Conservation (phyloP, 805 yeast genomes). For the Ogataea angusta region DNA sequence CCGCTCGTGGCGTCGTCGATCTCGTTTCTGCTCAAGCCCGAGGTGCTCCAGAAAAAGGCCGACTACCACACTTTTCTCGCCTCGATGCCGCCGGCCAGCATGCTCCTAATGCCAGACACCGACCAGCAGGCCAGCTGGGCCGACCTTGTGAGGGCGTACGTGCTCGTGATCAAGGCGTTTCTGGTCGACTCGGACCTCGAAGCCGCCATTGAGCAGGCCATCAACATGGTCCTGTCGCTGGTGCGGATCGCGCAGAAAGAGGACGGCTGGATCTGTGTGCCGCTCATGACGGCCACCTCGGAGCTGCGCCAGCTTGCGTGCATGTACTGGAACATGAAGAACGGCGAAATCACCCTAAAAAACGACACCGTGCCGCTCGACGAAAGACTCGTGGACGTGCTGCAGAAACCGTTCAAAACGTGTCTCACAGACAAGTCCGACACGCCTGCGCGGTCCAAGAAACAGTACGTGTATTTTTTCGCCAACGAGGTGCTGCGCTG, state of each 20-base stretch:
- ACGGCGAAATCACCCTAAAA: constrained; percentile 3
- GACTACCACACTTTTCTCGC: constrained; percentile 14
- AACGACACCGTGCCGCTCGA: constrained; percentile 18
- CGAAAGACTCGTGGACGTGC: constrained; percentile 31
- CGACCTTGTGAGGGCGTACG: constrained; percentile 11
- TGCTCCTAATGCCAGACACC: constrained; percentile 11
- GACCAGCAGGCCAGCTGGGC: constrained; percentile 12
- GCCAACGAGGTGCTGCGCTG: constrained; percentile 65
- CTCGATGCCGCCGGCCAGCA: constrained; percentile 15
- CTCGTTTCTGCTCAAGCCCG: constrained; percentile 19
- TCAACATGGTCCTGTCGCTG: constrained; percentile 14
- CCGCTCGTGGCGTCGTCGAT: constrained; percentile 9
- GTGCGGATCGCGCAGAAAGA: constrained; percentile 19
- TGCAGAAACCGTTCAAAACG: constrained; percentile 71
- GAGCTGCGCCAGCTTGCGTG: constrained; percentile 19
- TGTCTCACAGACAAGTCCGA: constrained; percentile 76
- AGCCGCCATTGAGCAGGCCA: constrained; percentile 16
- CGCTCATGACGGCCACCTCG: constrained; percentile 17
- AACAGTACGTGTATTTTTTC: constrained; percentile 65
- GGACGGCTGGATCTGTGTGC: constrained; percentile 20
- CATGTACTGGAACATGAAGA: constrained; percentile 16
- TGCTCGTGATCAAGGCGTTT: constrained; percentile 16
- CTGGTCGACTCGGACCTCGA: constrained; percentile 20
- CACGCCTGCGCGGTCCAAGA: constrained; percentile 46
- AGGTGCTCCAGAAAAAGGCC: constrained; percentile 15